Percentiles rank a stretch among this genome's conserved stretches.
Evolutionary conservation across 2,329 filamentous ascomycete genomes (phyloP).

Genomic region (Monosporascus sp.): DNA sequence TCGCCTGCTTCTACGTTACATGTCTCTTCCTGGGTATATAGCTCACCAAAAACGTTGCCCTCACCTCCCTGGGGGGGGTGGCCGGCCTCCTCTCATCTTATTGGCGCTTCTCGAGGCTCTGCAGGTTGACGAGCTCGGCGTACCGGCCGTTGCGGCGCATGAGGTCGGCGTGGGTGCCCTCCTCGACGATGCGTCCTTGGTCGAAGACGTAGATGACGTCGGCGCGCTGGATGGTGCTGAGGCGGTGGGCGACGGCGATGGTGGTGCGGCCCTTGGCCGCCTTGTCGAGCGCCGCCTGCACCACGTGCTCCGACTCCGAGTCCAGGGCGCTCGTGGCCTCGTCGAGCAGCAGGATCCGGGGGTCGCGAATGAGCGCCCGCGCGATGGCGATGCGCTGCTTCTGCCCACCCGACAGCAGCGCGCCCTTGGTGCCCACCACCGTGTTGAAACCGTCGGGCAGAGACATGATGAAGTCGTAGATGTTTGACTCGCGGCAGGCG

Average conservation of each 20-base stretch:
- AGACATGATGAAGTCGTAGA: conserved; percentile 85
- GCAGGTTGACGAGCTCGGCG: conserved; percentile 72
- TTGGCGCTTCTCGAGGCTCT: conserved; percentile 63
- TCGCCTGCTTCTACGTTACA: no score
- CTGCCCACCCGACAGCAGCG: conserved; percentile 82
- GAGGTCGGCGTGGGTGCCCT: conserved; percentile 71
- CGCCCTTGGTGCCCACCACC: conserved; percentile 79
- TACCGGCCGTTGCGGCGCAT: conserved; percentile 68
- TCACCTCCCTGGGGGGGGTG: background rate
- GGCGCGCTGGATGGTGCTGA: conserved; percentile 91
- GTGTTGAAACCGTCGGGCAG: conserved; percentile 83
- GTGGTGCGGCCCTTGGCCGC: conserved; percentile 83
- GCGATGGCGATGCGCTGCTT: conserved; percentile 95
- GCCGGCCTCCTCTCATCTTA: conserved; percentile 4
- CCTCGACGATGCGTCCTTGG: conserved; percentile 78
- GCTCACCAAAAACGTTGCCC: background rate
- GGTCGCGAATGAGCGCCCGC: conserved; percentile 82
- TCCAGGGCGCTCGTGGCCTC: conserved; percentile 77
- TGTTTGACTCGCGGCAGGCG: conserved; percentile 86
- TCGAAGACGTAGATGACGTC: conserved; percentile 98
- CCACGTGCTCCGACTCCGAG: conserved; percentile 71
- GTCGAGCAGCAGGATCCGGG: conserved; percentile 78
- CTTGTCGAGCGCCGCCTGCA: conserved; percentile 74
- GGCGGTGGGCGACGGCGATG: conserved; percentile 86
- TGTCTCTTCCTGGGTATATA: background rate